Evolutionary conservation across 202 grass and related monocot species (phyloP).

Genomic region (Dendrocalamus latiflorus): DNA sequence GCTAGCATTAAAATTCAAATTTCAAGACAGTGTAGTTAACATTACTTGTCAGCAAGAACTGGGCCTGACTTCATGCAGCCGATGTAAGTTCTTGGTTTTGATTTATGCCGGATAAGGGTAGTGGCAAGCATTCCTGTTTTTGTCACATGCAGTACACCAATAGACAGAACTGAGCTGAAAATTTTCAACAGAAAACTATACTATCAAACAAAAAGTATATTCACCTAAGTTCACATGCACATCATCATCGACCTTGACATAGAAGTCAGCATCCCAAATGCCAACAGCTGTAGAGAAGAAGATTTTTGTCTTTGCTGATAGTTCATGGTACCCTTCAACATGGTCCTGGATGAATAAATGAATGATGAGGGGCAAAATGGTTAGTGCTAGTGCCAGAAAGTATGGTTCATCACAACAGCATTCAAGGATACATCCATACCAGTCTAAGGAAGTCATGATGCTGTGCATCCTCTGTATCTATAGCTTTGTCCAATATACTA

Average conservation of each 20-base stretch:
- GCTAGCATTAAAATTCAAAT: conserved; percentile 13
- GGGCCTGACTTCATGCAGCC: conserved; percentile 96
- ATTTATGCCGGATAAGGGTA: conserved; percentile 62
- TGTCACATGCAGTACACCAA: background rate
- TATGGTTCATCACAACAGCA: conserved; percentile 4
- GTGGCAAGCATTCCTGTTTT: conserved; percentile 73
- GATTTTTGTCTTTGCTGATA: conserved; percentile 94
- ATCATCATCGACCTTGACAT: conserved; percentile 95
- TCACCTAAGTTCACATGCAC: conserved; percentile 96
- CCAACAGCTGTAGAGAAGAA: conserved; percentile 79
- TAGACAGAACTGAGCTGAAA: background rate
- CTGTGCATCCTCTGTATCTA: conserved; percentile 72
- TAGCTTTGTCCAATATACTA: conserved; percentile 85
- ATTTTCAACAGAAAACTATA: conserved; percentile 13
- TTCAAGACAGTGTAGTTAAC: conserved; percentile 12
- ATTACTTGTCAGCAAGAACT: conserved; percentile 89
- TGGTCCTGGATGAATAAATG: conserved; percentile 59
- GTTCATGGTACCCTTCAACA: conserved; percentile 95
- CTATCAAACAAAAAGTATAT: conserved; percentile 7
- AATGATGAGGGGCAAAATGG: conserved; percentile 7
- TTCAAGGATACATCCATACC: conserved; percentile 36
- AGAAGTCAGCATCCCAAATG: conserved; percentile 94
- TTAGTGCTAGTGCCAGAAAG: background rate
- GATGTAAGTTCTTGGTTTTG: conserved; percentile 81
- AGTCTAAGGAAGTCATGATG: conserved; percentile 88